A percentile compares a stretch with the other conserved stretches of the same genome.
Evolutionary conservation across 306 rosid species (phyloP).

Genomic region (Parietaria judaica): DNA sequence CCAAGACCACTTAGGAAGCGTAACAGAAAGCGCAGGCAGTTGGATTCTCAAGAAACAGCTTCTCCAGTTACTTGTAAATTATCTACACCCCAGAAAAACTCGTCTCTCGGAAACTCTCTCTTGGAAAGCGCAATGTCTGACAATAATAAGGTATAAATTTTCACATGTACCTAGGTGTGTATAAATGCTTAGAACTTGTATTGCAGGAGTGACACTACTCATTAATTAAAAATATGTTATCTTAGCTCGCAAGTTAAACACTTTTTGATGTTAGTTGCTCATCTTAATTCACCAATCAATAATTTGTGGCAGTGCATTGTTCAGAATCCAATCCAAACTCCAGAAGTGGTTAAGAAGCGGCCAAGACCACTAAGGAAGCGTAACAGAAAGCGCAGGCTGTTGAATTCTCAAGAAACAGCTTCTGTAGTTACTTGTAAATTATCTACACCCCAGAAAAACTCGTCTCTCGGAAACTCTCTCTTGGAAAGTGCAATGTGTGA

Average conservation of each 20-base stretch:
- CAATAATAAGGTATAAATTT: slow-evolving; percentile 14
- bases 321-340: slow-evolving; percentile 20
- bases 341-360: slow-evolving; percentile 37
- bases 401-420: slow-evolving; percentile 24
- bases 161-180: too few species aligned
- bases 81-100: slow-evolving; percentile 15
- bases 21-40: slow-evolving; percentile 33
- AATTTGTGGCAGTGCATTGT: not conserved
- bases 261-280: slow-evolving; percentile 24
- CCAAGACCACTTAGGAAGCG: slow-evolving; percentile 75
- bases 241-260: too few species aligned
- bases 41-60: slow-evolving; percentile 24
- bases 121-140: not conserved
- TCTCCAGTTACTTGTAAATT: slow-evolving; percentile 11
- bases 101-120: slow-evolving; percentile 19
- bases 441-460: slow-evolving; percentile 15
- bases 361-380: slow-evolving; percentile 76
- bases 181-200: too few species aligned
- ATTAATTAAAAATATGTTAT: too few species aligned
- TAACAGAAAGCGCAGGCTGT: slow-evolving; percentile 32
- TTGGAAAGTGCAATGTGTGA: not conserved
- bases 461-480: slow-evolving; percentile 19
- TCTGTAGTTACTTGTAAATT: slow-evolving; percentile 11
- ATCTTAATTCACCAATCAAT: slow-evolving; percentile 32
- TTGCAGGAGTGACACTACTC: too few species aligned